These are phyloP conservation scores for Globisporangium emineosum DNA, from an alignment of 352 stramenopile species.

Conservation along the genomic window DNA sequence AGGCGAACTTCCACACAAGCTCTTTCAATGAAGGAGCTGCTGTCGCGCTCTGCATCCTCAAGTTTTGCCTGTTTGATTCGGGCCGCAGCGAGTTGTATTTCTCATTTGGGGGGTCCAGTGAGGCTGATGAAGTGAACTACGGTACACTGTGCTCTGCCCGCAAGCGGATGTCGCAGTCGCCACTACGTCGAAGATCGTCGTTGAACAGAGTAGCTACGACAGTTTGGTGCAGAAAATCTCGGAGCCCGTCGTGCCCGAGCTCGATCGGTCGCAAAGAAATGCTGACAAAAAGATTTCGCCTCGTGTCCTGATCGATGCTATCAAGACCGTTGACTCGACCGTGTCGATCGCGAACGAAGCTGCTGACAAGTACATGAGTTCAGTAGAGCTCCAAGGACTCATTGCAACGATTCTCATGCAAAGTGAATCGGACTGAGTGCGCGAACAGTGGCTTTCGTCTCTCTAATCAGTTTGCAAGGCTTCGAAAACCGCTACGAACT, in stretches of 20 bases:
- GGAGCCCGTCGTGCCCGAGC: constrained; percentile 74
- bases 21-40: constrained; percentile 84
- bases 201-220: constrained; percentile 62
- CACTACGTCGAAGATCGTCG: constrained; percentile 47
- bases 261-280: constrained; percentile 36
- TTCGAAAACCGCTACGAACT: constrained; percentile 32
- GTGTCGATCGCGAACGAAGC: constrained; percentile 63
- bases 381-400: constrained; percentile 32
- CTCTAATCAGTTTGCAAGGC: constrained; percentile 69
- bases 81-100: constrained; percentile 51
- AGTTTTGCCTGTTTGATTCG: constrained; percentile 81
- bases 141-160: constrained; percentile 16
- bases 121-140: constrained; percentile 21
- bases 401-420: constrained; percentile 61
- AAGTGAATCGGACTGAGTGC: constrained; percentile 69
- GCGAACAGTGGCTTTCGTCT: constrained; percentile 82
- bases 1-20: constrained; percentile 57
- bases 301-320: constrained; percentile 77
- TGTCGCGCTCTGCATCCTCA: constrained; percentile 78
- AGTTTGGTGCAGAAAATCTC: constrained; percentile 74
- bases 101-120: constrained; percentile 13
- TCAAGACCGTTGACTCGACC: constrained; percentile 83
- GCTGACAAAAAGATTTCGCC: constrained; percentile 41
- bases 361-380: constrained; percentile 65
- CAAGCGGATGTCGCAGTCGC: constrained; percentile 9